Evolutionary conservation across 768 basidiomycete genomes (phyloP).

Genomic region (Panus rudis): DNA sequence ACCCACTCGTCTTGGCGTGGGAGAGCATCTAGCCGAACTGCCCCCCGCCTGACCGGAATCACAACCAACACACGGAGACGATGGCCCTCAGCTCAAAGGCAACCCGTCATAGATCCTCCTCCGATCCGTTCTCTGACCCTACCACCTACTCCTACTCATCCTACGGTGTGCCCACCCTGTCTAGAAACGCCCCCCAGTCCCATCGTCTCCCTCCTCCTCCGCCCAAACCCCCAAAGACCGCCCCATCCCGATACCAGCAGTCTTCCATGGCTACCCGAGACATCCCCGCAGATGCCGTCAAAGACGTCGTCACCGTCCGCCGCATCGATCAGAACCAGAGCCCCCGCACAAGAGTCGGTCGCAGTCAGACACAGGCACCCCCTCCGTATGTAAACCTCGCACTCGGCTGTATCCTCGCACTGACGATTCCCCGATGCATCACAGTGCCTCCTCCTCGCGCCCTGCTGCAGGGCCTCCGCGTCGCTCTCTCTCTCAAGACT

Average conservation of each 20-base stretch:
- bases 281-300: constrained; percentile 56
- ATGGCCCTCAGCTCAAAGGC: constrained; percentile 24
- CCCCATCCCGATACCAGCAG: too few species aligned
- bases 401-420: constrained; percentile 1
- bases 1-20: constrained; percentile 24
- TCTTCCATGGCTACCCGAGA: constrained; percentile 26
- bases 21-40: constrained; percentile 12
- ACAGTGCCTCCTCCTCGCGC: constrained; percentile 18
- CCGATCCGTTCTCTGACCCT: constrained; percentile 26
- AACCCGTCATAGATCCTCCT: constrained; percentile 8
- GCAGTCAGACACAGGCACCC: constrained; percentile 47
- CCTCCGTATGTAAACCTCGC: constrained; percentile 32
- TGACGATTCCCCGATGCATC: constrained; percentile 4
- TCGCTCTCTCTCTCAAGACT: constrained; percentile 47
- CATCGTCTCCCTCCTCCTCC: constrained; percentile 25
- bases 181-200: constrained; percentile 19
- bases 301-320: constrained; percentile 60
- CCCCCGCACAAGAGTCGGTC: constrained; percentile 41
- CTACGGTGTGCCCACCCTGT: constrained; percentile 24
- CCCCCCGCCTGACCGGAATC: constrained; percentile 10
- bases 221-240: constrained; percentile 29
- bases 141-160: constrained; percentile 22
- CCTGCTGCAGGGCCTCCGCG: constrained; percentile 24
- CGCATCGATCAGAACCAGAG: constrained; percentile 31
- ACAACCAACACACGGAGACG: constrained; percentile 11